Conservation (phyloP, 192 early-diverging fungal genomes). For the Glomus cerebriforme region DNA sequence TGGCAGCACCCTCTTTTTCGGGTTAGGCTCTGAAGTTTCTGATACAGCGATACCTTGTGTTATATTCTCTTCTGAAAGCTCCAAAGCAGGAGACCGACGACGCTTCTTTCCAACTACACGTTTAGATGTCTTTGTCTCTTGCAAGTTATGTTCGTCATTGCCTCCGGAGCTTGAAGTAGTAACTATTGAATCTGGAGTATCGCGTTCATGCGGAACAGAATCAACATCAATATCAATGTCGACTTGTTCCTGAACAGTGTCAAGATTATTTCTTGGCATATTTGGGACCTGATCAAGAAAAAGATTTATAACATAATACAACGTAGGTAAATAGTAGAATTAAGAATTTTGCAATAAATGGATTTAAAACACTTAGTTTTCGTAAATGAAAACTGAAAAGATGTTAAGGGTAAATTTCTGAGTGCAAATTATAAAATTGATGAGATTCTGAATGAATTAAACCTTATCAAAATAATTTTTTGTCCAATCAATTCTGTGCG, state of each 20-base stretch:
- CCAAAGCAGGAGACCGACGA: neutral
- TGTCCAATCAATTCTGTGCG: no score
- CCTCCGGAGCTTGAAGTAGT: neutral
- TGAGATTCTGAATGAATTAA: no score
- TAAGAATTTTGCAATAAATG: no score
- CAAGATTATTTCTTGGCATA: neutral
- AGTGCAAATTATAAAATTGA: no score
- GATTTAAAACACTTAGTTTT: no score
- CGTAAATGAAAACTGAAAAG: no score
- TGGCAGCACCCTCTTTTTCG: conserved; percentile 4
- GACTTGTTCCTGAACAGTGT: neutral
- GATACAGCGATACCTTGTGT: neutral
- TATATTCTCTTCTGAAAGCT: neutral
- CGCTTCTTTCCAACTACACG: neutral
- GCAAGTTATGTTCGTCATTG: neutral
- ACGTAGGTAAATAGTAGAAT: no score
- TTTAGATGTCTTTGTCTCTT: neutral
- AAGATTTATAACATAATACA: no score
- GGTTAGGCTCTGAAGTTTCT: neutral
- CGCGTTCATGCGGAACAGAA: neutral
- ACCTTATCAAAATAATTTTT: no score
- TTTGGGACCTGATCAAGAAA: no score
- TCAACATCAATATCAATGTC: neutral
- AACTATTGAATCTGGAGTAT: neutral
- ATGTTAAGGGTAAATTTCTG: no score